Conservation (phyloP, 2,329 filamentous ascomycete species). For the Phyllosticta ampelicida region DNA sequence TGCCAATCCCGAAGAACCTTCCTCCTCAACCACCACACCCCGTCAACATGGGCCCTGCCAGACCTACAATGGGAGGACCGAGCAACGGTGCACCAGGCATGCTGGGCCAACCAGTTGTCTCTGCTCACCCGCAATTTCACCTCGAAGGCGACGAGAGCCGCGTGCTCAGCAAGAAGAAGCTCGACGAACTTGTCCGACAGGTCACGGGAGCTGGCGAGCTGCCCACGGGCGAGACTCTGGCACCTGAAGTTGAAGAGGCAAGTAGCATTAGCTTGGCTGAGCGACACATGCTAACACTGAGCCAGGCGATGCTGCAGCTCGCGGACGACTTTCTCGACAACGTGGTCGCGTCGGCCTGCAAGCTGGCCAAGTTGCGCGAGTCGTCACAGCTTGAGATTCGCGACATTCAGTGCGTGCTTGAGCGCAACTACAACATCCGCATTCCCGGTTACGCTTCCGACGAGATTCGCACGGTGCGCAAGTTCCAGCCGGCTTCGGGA, state of each 20-base stretch:
- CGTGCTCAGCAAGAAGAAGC: slow-evolving; percentile 93
- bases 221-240: slow-evolving; percentile 66
- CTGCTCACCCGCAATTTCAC: slow-evolving; percentile 71
- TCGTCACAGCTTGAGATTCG: slow-evolving; percentile 78
- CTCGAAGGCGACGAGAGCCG: slow-evolving; percentile 87
- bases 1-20: slow-evolving; percentile 74
- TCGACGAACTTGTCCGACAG: slow-evolving; percentile 89
- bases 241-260: slow-evolving; percentile 94
- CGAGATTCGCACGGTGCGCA: slow-evolving; percentile 86
- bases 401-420: slow-evolving; percentile 44
- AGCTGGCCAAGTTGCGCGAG: slow-evolving; percentile 84
- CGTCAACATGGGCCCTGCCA: slow-evolving; percentile 57
- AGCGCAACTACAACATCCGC: slow-evolving; percentile 61
- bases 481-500: slow-evolving; percentile 74
- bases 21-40: slow-evolving; percentile 61
- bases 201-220: slow-evolving; percentile 73
- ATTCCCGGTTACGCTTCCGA: slow-evolving; percentile 92
- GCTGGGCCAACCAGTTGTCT: slow-evolving; percentile 76
- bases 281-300: slow-evolving; percentile 14
- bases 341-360: slow-evolving; percentile 76
- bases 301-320: slow-evolving; percentile 55
- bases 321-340: slow-evolving; percentile 94
- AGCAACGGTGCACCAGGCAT: slow-evolving; percentile 67
- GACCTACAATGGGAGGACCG: slow-evolving; percentile 76
- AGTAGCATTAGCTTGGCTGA: slow-evolving; percentile 17